Base-by-base conservation (phyloP, 768 basidiomycete species). In the Macrolepiota fuliginosa region DNA sequence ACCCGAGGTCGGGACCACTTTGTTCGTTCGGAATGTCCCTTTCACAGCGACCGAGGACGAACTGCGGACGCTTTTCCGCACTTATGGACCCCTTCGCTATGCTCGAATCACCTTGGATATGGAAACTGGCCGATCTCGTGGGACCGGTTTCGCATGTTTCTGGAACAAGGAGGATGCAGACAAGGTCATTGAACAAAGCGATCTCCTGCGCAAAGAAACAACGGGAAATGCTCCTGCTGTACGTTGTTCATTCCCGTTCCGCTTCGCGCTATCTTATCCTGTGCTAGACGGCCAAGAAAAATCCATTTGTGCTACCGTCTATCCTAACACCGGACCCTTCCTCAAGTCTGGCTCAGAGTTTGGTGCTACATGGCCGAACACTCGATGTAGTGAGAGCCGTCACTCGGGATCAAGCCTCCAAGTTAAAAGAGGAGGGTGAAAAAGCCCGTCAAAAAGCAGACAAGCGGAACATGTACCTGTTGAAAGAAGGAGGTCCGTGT, bases 91-190 rank as follows among this genome's bases (percentile, higher is more conserved):
- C 4, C 79, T 99, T 17, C 90, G 95, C 24, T 99, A 98, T 71
- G 95, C 92, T 3, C 87, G 93, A 22, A 91, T 98, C 55, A 91
- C 96, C 0, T 78, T 94, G 73, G 97, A 98, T 66, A 80, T 77
- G 6, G 85, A 80, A 1, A 94, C 89, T 1, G 92, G 89, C 17
- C 88, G 95, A 50, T 94, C 96, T 24, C 83, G 94, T 50, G 97
- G 97, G 25, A 96, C 95, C 5, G 97, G 95, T 2, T 99, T 99
- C 70, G 94, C 89, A 1, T 98, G 95, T 72, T 98, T 96, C 76
- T 98, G 96, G 95, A 93, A 96, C 61, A 86, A 83, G 63, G 91
- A 87, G 64, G 91, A 96, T 64, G 96, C 96, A 15, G 89, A 96
- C 69, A 87, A 86, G 62, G 94, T 87, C 9, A 81, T 98, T 24